phyloP scores from a whole-genome alignment of 2,329 filamentous ascomycete genomes.

The Aspergillus melleus region DNA sequence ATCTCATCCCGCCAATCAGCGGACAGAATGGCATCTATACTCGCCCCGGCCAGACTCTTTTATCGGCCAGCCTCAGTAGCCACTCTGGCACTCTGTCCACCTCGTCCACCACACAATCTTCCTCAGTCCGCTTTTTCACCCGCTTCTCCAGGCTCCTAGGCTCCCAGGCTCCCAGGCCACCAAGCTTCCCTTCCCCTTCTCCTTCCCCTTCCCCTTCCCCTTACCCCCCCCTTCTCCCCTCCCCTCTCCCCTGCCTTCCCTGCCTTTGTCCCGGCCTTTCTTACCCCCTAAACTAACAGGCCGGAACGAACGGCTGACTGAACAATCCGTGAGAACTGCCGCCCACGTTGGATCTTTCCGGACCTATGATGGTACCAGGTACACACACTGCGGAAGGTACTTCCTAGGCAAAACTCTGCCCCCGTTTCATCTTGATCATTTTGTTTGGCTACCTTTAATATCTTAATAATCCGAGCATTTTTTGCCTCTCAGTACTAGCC shows the following conservation, averaged over 20 bases:
- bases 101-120: too few relatives aligned
- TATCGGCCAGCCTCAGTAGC: background rate
- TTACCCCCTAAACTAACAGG: background rate
- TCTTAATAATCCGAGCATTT: background rate
- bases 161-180: background rate
- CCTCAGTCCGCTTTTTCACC: too few relatives aligned
- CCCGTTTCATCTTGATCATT: background rate
- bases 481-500: background rate
- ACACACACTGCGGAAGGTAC: background rate
- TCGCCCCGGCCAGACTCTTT: background rate
- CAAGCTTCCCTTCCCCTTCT: too few relatives aligned
- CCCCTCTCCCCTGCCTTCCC: background rate
- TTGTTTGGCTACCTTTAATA: background rate
- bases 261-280: too few relatives aligned
- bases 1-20: conserved; percentile 20
- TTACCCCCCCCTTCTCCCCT: background rate
- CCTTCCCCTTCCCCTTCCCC: too few relatives aligned
- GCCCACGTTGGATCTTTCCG: background rate
- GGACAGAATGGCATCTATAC: background rate
- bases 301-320: background rate
- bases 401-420: background rate
- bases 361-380: background rate
- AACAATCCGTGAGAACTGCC: background rate
- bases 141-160: background rate
- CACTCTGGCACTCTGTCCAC: background rate